Percentiles rank a stretch among this genome's conserved stretches.
Conservation (phyloP, 2,329 filamentous ascomycete species). For the Ophiobolus disseminans region DNA sequence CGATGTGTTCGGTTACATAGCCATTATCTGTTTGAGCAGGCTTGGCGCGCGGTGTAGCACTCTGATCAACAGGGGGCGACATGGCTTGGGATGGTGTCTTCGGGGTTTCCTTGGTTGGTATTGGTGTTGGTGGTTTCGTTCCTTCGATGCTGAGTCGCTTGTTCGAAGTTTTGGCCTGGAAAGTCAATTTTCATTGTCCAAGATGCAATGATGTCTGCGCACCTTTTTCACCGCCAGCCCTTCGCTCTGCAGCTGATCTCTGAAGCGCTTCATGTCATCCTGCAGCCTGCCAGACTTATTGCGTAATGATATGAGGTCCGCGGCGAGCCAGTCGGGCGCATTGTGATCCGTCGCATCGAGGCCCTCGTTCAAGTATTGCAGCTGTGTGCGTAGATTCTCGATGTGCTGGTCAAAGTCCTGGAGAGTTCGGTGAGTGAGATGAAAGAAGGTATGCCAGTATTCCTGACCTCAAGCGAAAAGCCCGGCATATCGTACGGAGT, state of each 20-base stretch:
- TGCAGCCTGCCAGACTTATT: constrained; percentile 42
- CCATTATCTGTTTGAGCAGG: constrained; percentile 14
- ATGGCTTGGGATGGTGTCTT: constrained; percentile 14
- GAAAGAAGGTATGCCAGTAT: constrained; percentile 3
- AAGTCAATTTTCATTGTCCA: not conserved
- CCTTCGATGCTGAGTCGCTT: constrained; percentile 40
- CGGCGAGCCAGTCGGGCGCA: constrained; percentile 46
- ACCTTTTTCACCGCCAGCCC: constrained; percentile 37
- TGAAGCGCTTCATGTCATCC: constrained; percentile 45
- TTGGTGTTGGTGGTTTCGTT: constrained; percentile 10
- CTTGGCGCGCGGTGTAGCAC: constrained; percentile 21
- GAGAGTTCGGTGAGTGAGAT: constrained; percentile 17
- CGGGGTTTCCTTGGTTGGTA: constrained; percentile 9
- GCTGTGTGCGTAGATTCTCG: constrained; percentile 35
- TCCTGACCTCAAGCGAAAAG: constrained; percentile 38
- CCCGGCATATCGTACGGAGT: constrained; percentile 28
- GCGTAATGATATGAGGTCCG: constrained; percentile 41
- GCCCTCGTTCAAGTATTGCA: constrained; percentile 38
- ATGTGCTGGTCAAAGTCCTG: constrained; percentile 45
- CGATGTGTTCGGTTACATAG: constrained; percentile 36
- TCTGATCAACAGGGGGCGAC: constrained; percentile 25
- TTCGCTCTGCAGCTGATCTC: constrained; percentile 35
- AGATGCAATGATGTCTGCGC: no score
- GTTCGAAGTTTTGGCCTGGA: constrained; percentile 25
- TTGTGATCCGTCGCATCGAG: constrained; percentile 46